Base-by-base conservation (phyloP, 2,329 filamentous ascomycete species). In the Xylaria sp. region DNA sequence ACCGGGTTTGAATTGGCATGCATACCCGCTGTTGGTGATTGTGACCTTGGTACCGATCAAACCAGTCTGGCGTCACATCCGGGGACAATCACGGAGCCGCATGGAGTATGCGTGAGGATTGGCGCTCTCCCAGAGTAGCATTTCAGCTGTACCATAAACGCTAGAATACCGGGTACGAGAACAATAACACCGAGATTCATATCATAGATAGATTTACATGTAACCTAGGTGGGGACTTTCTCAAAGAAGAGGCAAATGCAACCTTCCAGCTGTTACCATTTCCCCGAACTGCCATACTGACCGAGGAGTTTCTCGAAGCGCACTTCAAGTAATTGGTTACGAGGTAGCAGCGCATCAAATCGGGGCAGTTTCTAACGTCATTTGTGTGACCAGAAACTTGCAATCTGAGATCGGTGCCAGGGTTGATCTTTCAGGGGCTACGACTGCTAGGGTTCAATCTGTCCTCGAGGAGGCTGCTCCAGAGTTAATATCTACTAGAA, bases 61-160 rank as follows among this genome's bases (percentile, higher is more conserved):
- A 28, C 6, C 28, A 28, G 25, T 25, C 25, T 25, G 25, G 28
- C 28, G 28, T 28, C 28, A 28, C 28, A 28, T 36, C 33, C 33
- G 10, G 10, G 33, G 25, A n/a, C 9, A 54, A 54, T 28, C 25
- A 8, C 10, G 6, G 41, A 54, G 51, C 51, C 51, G 51, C 51
- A 33, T 18, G n/a, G 28, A 54, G 28, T 18, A 36, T 36, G 10
- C 3, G 13, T 33, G 25, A 31, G 8, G 51, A n/a, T 33, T 54
- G 10, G 28, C 51, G 18, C 51, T 31, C 51, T 33, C 51, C 51
- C 9, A n/a, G 18, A 54, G 25, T 2, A 54, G 10, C 15, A 54
- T 54, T 54, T 51, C 51, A 54, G 25, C 51, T 31, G 51, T 54
- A 33, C 51, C 25, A 54, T 15, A 33, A 7, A 54, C 18, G 31